Evolutionary conservation across 495 filamentous ascomycete genomes (phyloP).

Genomic region (Trichoderma erinaceum): DNA sequence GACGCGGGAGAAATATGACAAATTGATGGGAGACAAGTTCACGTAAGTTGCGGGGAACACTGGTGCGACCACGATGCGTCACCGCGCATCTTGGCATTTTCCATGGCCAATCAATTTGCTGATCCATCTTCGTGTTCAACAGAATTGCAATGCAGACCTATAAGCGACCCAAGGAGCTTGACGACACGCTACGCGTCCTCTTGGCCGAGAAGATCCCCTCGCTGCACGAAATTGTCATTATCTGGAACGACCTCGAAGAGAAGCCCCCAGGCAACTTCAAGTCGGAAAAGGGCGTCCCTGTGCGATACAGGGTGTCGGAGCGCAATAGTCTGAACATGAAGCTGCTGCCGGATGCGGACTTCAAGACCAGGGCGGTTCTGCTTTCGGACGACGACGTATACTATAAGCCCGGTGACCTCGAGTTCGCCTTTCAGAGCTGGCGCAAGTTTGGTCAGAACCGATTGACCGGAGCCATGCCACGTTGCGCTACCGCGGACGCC

Average conservation of each 20-base stretch:
- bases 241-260: slow-evolving; percentile 20
- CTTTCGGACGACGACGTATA: slow-evolving; percentile 22
- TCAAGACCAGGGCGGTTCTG: slow-evolving; percentile 21
- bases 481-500: slow-evolving; percentile 16
- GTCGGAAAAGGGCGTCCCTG: slow-evolving; percentile 16
- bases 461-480: slow-evolving; percentile 19
- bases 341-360: slow-evolving; percentile 18
- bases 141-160: slow-evolving; percentile 22
- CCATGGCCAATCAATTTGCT: not conserved
- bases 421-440: slow-evolving; percentile 24
- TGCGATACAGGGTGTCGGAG: slow-evolving; percentile 19
- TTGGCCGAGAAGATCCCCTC: slow-evolving; percentile 18
- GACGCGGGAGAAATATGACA: slow-evolving; percentile 12
- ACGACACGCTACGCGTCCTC: slow-evolving; percentile 16
- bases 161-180: slow-evolving; percentile 20
- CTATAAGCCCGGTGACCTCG: slow-evolving; percentile 20
- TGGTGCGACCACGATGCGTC: not conserved
- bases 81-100: not conserved
- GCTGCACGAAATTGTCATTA: slow-evolving; percentile 21
- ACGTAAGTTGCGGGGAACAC: slow-evolving; percentile 17
- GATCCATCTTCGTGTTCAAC: not conserved
- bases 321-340: slow-evolving; percentile 20
- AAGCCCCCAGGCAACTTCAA: slow-evolving; percentile 16
- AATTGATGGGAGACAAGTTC: slow-evolving; percentile 22
- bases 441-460: slow-evolving; percentile 19